A percentile compares a stretch with the other conserved stretches of the same genome.
These are phyloP conservation scores for Paecilomyces variotii DNA, from an alignment of 2,329 filamentous ascomycete species.

Conservation along the genomic window DNA sequence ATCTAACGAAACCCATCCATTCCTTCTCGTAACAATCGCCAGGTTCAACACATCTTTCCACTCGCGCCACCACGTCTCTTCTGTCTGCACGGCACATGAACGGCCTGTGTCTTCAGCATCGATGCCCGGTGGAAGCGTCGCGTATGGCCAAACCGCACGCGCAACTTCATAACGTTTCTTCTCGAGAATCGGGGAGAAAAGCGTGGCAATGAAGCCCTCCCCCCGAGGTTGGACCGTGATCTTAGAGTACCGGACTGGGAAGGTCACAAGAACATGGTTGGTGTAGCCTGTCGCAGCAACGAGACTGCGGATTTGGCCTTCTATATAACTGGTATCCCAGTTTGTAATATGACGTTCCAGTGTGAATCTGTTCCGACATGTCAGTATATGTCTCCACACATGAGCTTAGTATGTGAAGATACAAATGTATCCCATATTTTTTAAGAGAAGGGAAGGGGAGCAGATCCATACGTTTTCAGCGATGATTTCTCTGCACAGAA, in stretches of 20 bases:
- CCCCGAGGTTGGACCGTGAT: constrained; percentile 12
- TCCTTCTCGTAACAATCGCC: constrained; percentile 6
- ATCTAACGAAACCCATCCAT: constrained; percentile 8
- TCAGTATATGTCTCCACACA: neutral
- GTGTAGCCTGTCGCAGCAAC: constrained; percentile 17
- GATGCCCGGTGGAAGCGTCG: constrained; percentile 3
- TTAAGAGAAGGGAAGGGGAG: neutral
- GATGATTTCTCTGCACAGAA: constrained; percentile 14
- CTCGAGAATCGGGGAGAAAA: constrained; percentile 15
- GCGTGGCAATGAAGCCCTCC: constrained; percentile 10
- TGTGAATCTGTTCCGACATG: constrained; percentile 1
- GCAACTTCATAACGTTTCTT: constrained; percentile 17
- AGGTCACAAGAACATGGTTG: constrained; percentile 14
- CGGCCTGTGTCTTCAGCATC: constrained; percentile 6
- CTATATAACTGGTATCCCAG: constrained; percentile 11
- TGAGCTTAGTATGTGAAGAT: too few species aligned
- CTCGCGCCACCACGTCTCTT: constrained; percentile 18
- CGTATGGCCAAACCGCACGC: constrained; percentile 15
- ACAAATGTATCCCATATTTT: too few species aligned
- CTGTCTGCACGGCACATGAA: constrained; percentile 6
- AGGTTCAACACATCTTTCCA: constrained; percentile 12
- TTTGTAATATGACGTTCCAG: constrained; percentile 7
- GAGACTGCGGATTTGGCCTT: constrained; percentile 18
- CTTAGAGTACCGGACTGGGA: constrained; percentile 13
- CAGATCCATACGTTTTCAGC: constrained; percentile 6